Conservation (phyloP, 2,329 filamentous ascomycete species). For the Fusarium annulatum region DNA sequence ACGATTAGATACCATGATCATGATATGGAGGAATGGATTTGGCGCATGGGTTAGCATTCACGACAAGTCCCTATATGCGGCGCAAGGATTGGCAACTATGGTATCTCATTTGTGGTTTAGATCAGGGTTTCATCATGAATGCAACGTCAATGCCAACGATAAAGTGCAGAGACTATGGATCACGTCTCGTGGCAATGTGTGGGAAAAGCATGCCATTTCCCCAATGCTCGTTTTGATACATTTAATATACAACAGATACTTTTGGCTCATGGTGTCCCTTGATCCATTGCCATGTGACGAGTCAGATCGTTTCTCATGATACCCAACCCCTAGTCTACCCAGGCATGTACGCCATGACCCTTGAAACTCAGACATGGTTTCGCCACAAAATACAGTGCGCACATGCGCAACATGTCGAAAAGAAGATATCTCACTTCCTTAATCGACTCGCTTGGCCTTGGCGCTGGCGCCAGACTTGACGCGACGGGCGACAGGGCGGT, state of each 20-base stretch:
- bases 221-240: constrained; percentile 37
- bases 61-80: not conserved
- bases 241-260: constrained; percentile 40
- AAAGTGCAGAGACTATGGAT: not conserved
- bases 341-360: constrained; percentile 14
- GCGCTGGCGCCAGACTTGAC: constrained; percentile 68
- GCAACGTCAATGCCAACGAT: not conserved
- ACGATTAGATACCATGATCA: constrained; percentile 7
- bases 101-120: not conserved
- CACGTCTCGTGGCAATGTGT: not conserved
- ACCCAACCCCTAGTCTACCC: constrained; percentile 26
- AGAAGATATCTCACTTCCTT: constrained; percentile 22
- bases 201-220: constrained; percentile 26
- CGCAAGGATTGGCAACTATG: not conserved
- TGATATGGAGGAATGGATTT: not conserved
- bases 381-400: constrained; percentile 9
- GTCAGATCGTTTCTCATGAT: constrained; percentile 16
- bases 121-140: not conserved
- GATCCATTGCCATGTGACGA: constrained; percentile 18
- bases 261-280: constrained; percentile 11
- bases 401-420: not conserved
- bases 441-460: constrained; percentile 55
- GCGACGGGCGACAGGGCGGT: constrained; percentile 79
- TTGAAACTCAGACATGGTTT: constrained; percentile 17
- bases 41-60: not conserved